A percentile compares a stretch with the other conserved stretches of the same genome.
phyloP scores from a whole-genome alignment of 2,329 filamentous ascomycete genomes.

The Ophiostoma sp. region DNA sequence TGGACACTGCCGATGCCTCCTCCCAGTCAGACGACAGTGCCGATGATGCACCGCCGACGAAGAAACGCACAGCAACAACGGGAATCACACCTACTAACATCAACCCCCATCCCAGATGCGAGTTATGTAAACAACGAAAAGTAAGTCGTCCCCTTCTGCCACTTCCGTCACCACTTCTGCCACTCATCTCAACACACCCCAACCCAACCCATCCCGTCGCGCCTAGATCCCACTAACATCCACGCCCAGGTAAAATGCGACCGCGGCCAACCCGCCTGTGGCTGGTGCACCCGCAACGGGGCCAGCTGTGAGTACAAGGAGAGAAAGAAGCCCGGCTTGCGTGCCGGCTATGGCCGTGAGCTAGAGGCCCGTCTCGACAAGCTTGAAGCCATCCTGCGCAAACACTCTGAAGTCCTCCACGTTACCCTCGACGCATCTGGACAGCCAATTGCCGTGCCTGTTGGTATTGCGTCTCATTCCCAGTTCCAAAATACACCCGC shows the following conservation, averaged over 20 bases:
- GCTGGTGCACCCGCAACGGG: constrained; percentile 61
- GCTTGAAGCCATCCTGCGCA: constrained; percentile 59
- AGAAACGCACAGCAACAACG: constrained; percentile 12
- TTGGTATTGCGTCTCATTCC: background rate
- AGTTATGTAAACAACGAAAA: constrained; percentile 76
- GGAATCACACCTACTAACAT: constrained; percentile 14
- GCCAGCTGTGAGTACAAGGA: constrained; percentile 63
- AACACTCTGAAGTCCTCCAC: constrained; percentile 62
- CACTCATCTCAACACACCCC: too few species aligned
- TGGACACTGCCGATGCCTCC: constrained; percentile 11
- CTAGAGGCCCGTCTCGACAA: constrained; percentile 66
- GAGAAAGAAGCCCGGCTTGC: constrained; percentile 60
- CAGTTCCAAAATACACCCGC: background rate
- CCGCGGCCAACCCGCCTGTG: constrained; percentile 65
- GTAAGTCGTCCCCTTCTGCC: constrained; percentile 38
- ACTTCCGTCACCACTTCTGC: too few species aligned
- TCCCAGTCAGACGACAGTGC: constrained; percentile 22
- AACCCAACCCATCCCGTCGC: too few species aligned
- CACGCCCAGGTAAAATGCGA: constrained; percentile 62
- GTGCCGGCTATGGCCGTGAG: constrained; percentile 66
- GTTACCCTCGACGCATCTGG: constrained; percentile 43
- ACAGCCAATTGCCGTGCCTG: constrained; percentile 30
- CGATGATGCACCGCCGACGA: constrained; percentile 15
- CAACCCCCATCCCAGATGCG: constrained; percentile 48
- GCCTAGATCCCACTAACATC: background rate